Conservation (phyloP, 2,329 filamentous ascomycete genomes). For the Metarhizium brunneum region DNA sequence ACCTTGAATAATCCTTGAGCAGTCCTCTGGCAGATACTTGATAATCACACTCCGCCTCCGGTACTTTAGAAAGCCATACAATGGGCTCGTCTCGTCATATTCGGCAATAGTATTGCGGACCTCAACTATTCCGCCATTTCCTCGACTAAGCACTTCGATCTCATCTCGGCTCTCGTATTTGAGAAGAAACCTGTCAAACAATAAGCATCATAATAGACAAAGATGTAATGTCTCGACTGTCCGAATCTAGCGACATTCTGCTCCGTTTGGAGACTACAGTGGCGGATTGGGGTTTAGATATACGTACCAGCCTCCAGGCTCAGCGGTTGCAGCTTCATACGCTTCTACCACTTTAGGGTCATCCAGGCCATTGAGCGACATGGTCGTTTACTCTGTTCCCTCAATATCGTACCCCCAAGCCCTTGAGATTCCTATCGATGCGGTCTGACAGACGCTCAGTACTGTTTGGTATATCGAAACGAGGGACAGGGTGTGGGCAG, state of each 20-base stretch:
- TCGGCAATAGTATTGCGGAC: conserved; percentile 67
- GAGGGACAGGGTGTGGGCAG: neutral
- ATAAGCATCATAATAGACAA: conserved; percentile 8
- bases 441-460: neutral
- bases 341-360: conserved; percentile 72
- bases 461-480: neutral
- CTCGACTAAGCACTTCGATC: conserved; percentile 66
- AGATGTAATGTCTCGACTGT: neutral
- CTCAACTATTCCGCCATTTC: conserved; percentile 75
- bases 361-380: conserved; percentile 97
- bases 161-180: conserved; percentile 87
- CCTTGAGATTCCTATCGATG: neutral
- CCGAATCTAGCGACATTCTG: neutral
- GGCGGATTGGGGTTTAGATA: neutral
- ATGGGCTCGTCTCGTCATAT: conserved; percentile 75
- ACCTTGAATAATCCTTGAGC: conserved; percentile 91
- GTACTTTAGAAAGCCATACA: conserved; percentile 89
- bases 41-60: conserved; percentile 82
- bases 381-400: conserved; percentile 28
- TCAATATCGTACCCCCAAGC: neutral
- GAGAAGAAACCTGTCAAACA: conserved; percentile 69
- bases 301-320: conserved; percentile 88
- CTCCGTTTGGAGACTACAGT: neutral
- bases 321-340: conserved; percentile 67
- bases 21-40: conserved; percentile 85